Base-by-base conservation (phyloP, 306 rosid genomes). In the Ormosia emarginata region DNA sequence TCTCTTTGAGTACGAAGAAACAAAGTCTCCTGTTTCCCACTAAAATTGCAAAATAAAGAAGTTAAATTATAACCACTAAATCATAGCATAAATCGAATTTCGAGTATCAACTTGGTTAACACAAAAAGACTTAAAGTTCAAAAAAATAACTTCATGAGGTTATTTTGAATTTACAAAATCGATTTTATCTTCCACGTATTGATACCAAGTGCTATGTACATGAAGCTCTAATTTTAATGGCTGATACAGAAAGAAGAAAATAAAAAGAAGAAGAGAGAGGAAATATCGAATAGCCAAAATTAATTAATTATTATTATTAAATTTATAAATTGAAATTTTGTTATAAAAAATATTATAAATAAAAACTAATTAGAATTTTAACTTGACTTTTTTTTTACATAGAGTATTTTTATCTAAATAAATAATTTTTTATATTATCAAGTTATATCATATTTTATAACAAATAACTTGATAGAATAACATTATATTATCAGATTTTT, bases 11-110 rank as follows among this genome's bases (percentile, higher is more conserved):
- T 89, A 78, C 12, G 91, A 83, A 85, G 98, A 91, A 83, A 57
- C 87, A 83, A 83, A 84, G 68, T 87, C 92, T 88, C 98, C 97
- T 94, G 94, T 73, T 88, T 77, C 83, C 83, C 86, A 83, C 59
- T 74, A 69, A 77, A 79, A 17, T 53, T 75, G 57, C 62, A 84
- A 63, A 14, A 67, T 1, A 7, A 78, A 30, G 2, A 0, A 4
- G 11, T 37, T 50, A 4, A 30, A 56, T 14, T 44, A 11, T 17
- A 73, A 68, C 3, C 3, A 5, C 15, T 55, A 55, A 57, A 14
- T 47, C 14, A 50, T 3, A 24, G 15, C 17, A 56, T 3, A 34
- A 80, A 71, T 58, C 14, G 3, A 73, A 66, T 47, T 71, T 3
- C 33, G 2, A 14, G 4, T 13, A 34, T 8, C 44, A 18, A 57